phyloP scores from a whole-genome alignment of 345 rosid genomes.

The Moringa oleifera region DNA sequence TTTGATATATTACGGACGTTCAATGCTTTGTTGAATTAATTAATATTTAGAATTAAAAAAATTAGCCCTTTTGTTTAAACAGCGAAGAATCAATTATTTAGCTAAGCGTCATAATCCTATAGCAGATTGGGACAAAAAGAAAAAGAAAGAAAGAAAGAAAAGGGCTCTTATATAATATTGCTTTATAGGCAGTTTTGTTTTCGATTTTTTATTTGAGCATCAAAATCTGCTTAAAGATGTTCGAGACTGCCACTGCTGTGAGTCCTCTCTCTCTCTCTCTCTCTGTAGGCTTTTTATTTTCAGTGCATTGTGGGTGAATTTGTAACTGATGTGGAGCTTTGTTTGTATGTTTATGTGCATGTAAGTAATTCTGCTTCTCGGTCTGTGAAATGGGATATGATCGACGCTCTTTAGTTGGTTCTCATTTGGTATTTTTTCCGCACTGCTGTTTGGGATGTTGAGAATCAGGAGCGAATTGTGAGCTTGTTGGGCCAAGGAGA shows the following conservation, averaged over 20 bases:
- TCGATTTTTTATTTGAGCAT: neutral
- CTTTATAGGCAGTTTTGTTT: conserved; percentile 13
- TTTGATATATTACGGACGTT: too few relatives aligned
- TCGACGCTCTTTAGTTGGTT: neutral
- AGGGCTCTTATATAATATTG: neutral
- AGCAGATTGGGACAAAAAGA: too few relatives aligned
- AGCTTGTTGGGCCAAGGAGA: neutral
- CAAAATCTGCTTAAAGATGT: neutral
- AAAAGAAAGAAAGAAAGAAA: too few relatives aligned
- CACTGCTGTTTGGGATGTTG: neutral
- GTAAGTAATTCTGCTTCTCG: neutral
- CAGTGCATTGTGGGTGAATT: too few relatives aligned
- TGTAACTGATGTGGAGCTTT: too few relatives aligned
- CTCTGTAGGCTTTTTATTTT: too few relatives aligned
- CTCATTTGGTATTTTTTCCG: neutral
- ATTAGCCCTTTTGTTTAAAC: too few relatives aligned
- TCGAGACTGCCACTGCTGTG: conserved; percentile 10
- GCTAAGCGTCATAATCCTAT: too few relatives aligned
- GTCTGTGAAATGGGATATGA: neutral
- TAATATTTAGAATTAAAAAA: too few relatives aligned
- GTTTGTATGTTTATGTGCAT: neutral
- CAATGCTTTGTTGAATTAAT: too few relatives aligned
- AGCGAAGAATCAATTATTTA: too few relatives aligned
- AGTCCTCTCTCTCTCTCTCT: neutral
- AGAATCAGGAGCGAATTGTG: neutral